These are phyloP conservation scores for Pseudopithomyces maydicus DNA, from an alignment of 2,329 filamentous ascomycete species.

Conservation along the genomic window DNA sequence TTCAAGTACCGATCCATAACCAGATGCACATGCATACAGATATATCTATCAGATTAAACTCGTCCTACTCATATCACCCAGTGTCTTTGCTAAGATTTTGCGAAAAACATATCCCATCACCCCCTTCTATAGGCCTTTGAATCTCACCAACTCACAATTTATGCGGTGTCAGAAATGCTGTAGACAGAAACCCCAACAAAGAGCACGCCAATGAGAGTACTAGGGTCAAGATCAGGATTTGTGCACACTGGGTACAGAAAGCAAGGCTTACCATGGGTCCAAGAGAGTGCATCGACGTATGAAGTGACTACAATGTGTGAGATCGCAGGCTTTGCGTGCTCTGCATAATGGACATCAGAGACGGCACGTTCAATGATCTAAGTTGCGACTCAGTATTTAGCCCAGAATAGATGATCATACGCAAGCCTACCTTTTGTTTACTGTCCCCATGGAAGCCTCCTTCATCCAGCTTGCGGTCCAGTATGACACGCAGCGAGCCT, in stretches of 20 bases:
- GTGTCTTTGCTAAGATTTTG: too few relatives aligned
- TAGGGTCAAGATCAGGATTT: neutral
- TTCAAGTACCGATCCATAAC: too few relatives aligned
- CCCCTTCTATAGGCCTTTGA: too few relatives aligned
- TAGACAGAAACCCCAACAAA: neutral
- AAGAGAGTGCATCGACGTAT: neutral
- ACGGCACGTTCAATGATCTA: neutral
- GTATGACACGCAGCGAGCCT: constrained; percentile 8
- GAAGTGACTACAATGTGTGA: neutral
- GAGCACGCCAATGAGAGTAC: neutral
- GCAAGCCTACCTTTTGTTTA: neutral
- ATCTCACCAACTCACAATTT: neutral
- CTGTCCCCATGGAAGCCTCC: neutral
- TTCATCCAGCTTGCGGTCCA: constrained; percentile 5
- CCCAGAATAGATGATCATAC: too few relatives aligned
- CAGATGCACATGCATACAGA: too few relatives aligned
- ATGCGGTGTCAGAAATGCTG: neutral
- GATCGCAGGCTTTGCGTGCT: neutral
- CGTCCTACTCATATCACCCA: too few relatives aligned
- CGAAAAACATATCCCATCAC: too few relatives aligned
- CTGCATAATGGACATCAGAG: constrained; percentile 1
- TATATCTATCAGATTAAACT: too few relatives aligned
- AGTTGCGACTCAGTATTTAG: neutral
- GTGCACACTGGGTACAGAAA: neutral
- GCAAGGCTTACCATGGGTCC: neutral